These are phyloP conservation scores for Hypholoma sublateritium DNA, from an alignment of 768 basidiomycete genomes.

Conservation along the genomic window DNA sequence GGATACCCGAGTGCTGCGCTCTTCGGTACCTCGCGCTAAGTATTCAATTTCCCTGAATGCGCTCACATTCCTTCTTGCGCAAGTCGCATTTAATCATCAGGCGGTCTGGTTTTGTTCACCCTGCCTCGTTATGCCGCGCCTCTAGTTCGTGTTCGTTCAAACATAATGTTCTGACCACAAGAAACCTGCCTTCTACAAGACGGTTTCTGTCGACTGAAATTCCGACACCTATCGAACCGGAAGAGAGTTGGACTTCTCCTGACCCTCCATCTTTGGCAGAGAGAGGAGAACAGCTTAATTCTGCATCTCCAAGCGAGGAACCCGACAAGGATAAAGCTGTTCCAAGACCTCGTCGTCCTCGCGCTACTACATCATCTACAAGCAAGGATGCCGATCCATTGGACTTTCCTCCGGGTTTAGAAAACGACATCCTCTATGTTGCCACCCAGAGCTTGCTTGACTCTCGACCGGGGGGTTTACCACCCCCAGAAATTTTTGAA, in stretches of 20 bases:
- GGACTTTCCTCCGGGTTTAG: constrained; percentile 52
- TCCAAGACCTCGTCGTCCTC: constrained; percentile 37
- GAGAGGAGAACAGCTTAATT: constrained; percentile 9
- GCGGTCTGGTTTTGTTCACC: constrained; percentile 19
- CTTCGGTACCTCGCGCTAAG: not conserved
- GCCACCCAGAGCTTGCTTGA: constrained; percentile 40
- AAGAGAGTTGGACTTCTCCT: constrained; percentile 5
- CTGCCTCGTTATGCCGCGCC: constrained; percentile 11
- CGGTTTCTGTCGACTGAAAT: constrained; percentile 14
- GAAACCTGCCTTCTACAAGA: constrained; percentile 8
- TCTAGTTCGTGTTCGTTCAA: constrained; percentile 18
- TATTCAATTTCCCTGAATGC: constrained; percentile 23
- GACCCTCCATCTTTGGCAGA: constrained; percentile 12
- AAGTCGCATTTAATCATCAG: constrained; percentile 39
- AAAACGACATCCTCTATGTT: constrained; percentile 60
- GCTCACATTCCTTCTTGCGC: constrained; percentile 36
- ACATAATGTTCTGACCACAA: constrained; percentile 4
- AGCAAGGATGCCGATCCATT: constrained; percentile 40
- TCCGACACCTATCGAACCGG: constrained; percentile 15
- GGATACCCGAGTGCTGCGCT: not conserved
- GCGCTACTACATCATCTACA: constrained; percentile 25
- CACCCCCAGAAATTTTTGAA: constrained; percentile 74
- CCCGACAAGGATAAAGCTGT: constrained; percentile 34
- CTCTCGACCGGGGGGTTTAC: constrained; percentile 40
- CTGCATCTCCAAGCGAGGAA: constrained; percentile 33